Conservation (phyloP, 2,329 filamentous ascomycete genomes). For the Calonectria multiphialidica region DNA sequence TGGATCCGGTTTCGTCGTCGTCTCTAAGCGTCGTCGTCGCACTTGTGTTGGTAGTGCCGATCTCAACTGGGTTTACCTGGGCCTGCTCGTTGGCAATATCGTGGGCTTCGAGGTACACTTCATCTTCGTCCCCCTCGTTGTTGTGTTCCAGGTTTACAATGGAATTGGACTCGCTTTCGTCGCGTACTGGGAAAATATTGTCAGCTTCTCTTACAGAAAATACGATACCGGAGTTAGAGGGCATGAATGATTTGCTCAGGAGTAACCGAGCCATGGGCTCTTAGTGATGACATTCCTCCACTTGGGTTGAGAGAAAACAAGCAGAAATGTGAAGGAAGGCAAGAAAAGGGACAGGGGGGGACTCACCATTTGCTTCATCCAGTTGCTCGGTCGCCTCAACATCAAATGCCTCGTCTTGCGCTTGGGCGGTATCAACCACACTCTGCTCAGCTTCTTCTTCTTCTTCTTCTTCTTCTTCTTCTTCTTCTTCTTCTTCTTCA, state of each 20-base stretch:
- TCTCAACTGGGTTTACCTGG: slow-evolving; percentile 23
- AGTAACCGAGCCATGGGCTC: background rate
- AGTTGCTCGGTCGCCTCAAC: slow-evolving; percentile 17
- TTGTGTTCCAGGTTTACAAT: slow-evolving; percentile 43
- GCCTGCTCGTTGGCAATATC: slow-evolving; percentile 31
- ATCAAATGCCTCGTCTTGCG: slow-evolving; percentile 22
- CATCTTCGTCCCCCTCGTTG: slow-evolving; percentile 31
- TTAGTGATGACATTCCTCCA: background rate
- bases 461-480: slow-evolving; percentile 29
- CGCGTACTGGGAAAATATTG: slow-evolving; percentile 35
- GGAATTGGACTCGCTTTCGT: slow-evolving; percentile 41
- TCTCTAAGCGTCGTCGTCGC: slow-evolving; percentile 50
- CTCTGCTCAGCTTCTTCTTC: slow-evolving; percentile 10
- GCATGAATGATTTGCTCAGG: background rate
- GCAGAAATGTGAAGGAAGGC: slow-evolving; percentile 24
- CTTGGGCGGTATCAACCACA: too few species aligned
- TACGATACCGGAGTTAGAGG: slow-evolving; percentile 31
- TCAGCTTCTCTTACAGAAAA: slow-evolving; percentile 43
- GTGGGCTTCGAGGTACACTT: slow-evolving; percentile 31
- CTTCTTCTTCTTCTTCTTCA: slow-evolving; percentile 29
- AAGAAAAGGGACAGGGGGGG: slow-evolving; percentile 15
- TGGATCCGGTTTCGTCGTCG: slow-evolving; percentile 44
- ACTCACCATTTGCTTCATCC: slow-evolving; percentile 42
- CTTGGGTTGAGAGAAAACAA: slow-evolving; percentile 19
- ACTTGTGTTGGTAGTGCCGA: slow-evolving; percentile 40